Base-by-base conservation (phyloP, 768 basidiomycete species). In the Cystobasidium tubakii region DNA sequence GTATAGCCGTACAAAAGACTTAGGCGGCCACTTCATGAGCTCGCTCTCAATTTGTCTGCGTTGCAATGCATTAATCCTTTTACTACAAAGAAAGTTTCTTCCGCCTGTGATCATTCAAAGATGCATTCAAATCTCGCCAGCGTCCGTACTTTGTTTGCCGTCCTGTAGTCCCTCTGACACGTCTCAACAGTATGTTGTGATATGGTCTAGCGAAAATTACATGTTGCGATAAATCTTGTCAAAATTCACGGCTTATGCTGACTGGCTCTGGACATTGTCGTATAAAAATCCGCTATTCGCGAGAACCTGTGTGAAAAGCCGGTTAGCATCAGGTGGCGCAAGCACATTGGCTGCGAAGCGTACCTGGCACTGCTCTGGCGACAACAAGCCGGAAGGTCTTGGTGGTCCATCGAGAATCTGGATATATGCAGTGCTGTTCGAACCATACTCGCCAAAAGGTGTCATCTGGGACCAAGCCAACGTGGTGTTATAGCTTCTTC, bases 311-410 rank as follows among this genome's bases (percentile, higher is more conserved):
- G 12, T 29, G 57, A 10, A 12, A 21, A 31, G 10, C 12, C 12
- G 6, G 57, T 60, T 3, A 60, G 57, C 57, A 15, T 60, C 12
- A 15, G 57, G 4, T 6, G 21, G 27, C 17, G 6, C 1, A 31
- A 29, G 25, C 57, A 60, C n/a, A n/a, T n/a, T 27, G 25, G 57
- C 57, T 12, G 12, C 12, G 13, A 12, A 17, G 27, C 57, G 4
- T 23, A 73, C 63, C 19, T 64, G 43, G 63, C 73, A 73, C 62
- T 65, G 42, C 23, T 65, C 43, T 21, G 73, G 63, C 25, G 33
- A 73, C n/a, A 55, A 13, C 10, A 66, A 23, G n/a, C 12, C 62
- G 23, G 62, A 46, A 23, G 65, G 43, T 25, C 33, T 50, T 42
- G 62, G 62, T 9, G 73, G 73, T 13, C 33, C 44, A 27, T 73